Conservation (phyloP, 2,329 filamentous ascomycete genomes). For the Colletotrichum orchidophilum region DNA sequence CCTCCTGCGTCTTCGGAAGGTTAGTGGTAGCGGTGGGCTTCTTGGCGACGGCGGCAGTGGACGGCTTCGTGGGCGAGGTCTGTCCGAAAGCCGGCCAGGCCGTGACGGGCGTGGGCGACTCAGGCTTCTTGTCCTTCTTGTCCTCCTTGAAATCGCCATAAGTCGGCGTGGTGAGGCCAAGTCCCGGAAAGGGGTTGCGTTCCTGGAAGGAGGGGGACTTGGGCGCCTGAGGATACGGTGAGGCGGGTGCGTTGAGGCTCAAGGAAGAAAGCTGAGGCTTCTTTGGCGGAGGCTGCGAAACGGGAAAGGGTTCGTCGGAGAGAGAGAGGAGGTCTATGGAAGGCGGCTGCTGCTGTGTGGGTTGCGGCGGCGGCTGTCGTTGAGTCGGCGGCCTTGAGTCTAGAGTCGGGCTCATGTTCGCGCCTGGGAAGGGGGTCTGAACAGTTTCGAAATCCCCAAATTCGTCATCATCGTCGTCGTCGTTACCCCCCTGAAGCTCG, state of each 20-base stretch:
- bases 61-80: not conserved
- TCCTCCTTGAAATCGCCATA: conserved; percentile 44
- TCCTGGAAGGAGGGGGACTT: conserved; percentile 63
- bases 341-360: conserved; percentile 33
- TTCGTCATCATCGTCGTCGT: conserved; percentile 60
- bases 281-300: conserved; percentile 39
- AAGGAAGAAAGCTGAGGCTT: conserved; percentile 46
- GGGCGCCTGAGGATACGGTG: conserved; percentile 57
- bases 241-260: conserved; percentile 41
- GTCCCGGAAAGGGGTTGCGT: conserved; percentile 61
- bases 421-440: conserved; percentile 29
- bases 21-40: conserved; percentile 14
- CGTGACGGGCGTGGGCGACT: conserved; percentile 52
- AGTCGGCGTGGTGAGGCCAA: conserved; percentile 56
- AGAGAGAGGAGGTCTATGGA: conserved; percentile 53
- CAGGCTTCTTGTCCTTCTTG: conserved; percentile 45
- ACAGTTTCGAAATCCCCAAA: conserved; percentile 71
- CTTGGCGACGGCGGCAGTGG: conserved; percentile 12
- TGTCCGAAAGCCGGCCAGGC: conserved; percentile 55
- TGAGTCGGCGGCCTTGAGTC: conserved; percentile 34
- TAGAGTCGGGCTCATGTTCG: conserved; percentile 6
- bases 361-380: conserved; percentile 32
- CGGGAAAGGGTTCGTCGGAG: conserved; percentile 41
- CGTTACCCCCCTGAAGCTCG: conserved; percentile 50
- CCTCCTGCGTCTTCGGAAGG: conserved; percentile 39